Percentiles rank a stretch among this genome's conserved stretches.
phyloP scores from a whole-genome alignment of 1,139 yeast species.

The Geotrichum carabidarum region DNA sequence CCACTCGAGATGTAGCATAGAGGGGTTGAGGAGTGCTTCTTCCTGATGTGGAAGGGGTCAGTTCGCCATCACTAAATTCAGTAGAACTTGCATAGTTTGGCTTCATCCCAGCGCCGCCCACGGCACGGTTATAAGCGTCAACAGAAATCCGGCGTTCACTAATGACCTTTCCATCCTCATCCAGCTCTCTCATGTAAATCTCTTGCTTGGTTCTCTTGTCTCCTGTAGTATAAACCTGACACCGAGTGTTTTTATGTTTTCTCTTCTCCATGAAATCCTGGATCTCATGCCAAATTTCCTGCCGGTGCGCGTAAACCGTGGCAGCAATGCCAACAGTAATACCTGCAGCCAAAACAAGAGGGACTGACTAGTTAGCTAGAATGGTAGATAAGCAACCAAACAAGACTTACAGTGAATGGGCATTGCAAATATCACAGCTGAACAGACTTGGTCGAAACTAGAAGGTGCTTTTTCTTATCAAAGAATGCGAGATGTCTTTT shows the following conservation, averaged over 20 bases:
- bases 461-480: too few relatives aligned
- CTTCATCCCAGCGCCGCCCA: neutral
- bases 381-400: neutral
- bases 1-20: neutral
- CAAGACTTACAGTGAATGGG: neutral
- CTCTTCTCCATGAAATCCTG: constrained; percentile 22
- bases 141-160: neutral
- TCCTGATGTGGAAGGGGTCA: neutral
- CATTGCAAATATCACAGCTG: neutral
- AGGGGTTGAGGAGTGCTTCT: neutral
- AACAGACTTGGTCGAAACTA: neutral
- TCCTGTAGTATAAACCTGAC: neutral
- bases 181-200: constrained; percentile 3
- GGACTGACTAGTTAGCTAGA: constrained; percentile 20
- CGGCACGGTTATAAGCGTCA: neutral
- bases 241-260: constrained; percentile 15
- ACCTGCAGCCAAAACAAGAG: constrained; percentile 28
- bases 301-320: constrained; percentile 28
- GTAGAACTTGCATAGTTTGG: neutral
- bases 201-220: neutral
- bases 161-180: neutral
- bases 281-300: constrained; percentile 18
- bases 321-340: constrained; percentile 29
- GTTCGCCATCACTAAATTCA: neutral
- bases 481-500: too few relatives aligned